Percentiles rank a stretch among this genome's conserved stretches.
Evolutionary conservation across 2,329 filamentous ascomycete genomes (phyloP).

Genomic region (Stagonosporopsis vannaccii): DNA sequence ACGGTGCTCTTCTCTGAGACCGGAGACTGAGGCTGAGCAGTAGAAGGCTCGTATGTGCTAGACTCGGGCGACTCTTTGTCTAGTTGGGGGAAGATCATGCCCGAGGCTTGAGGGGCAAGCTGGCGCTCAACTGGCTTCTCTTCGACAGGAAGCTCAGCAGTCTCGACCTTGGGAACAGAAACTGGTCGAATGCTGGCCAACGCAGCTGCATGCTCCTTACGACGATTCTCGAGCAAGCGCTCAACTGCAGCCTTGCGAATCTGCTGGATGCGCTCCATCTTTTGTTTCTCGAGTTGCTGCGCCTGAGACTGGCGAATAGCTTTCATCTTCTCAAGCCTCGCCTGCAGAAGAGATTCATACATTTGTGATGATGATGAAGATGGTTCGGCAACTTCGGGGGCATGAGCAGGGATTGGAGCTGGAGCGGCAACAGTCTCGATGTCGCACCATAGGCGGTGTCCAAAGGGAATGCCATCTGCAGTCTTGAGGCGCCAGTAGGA

Average conservation of each 20-base stretch:
- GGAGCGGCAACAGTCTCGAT: conserved; percentile 67
- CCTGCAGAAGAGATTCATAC: conserved; percentile 37
- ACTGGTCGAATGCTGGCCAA: conserved; percentile 32
- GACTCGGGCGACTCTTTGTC: conserved; percentile 89
- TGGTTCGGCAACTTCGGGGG: conserved; percentile 23
- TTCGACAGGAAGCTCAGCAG: conserved; percentile 44
- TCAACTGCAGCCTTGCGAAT: conserved; percentile 48
- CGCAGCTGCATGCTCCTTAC: conserved; percentile 44
- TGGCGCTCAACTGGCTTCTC: conserved; percentile 34
- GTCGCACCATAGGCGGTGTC: conserved; percentile 95
- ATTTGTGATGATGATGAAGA: conserved; percentile 25
- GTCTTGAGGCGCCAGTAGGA: conserved; percentile 97
- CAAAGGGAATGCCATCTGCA: conserved; percentile 80
- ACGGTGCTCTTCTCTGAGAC: conserved; percentile 39
- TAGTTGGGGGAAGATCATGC: conserved; percentile 96
- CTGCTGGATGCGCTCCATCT: conserved; percentile 39
- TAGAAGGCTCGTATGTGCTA: conserved; percentile 71
- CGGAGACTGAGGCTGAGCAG: conserved; percentile 35
- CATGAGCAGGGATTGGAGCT: conserved; percentile 6
- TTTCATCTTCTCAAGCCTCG: conserved; percentile 34
- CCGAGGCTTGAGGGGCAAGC: conserved; percentile 46
- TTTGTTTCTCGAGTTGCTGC: conserved; percentile 34
- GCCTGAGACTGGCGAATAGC: conserved; percentile 26
- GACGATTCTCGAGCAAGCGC: conserved; percentile 41
- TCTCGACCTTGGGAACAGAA: conserved; percentile 32